Percentiles rank a stretch among this genome's conserved stretches.
These are phyloP conservation scores for Pleurotus pulmonarius DNA, from an alignment of 768 basidiomycete genomes.

Conservation along the genomic window DNA sequence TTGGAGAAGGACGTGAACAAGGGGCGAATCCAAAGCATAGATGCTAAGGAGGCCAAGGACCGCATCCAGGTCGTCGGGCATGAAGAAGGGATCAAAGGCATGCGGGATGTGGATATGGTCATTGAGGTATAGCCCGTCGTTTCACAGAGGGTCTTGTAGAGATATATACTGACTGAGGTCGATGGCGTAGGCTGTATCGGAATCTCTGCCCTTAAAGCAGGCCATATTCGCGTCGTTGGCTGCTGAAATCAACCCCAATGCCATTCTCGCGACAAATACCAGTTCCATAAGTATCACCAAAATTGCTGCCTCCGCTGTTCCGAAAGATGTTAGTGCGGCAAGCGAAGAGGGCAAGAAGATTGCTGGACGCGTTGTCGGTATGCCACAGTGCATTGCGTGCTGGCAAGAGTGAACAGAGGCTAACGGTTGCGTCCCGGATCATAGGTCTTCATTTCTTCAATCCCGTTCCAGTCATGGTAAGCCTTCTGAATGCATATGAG, in stretches of 20 bases:
- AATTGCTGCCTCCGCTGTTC: slow-evolving; percentile 79
- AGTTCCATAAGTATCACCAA: slow-evolving; percentile 94
- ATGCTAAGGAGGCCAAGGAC: slow-evolving; percentile 71
- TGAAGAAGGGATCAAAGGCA: slow-evolving; percentile 43
- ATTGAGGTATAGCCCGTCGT: slow-evolving; percentile 59
- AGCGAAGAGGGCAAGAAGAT: slow-evolving; percentile 60
- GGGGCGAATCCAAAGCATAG: slow-evolving; percentile 62
- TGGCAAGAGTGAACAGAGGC: neutral
- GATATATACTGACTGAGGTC: no score
- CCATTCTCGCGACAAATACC: slow-evolving; percentile 90
- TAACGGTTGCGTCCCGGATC: neutral
- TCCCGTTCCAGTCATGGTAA: slow-evolving; percentile 93
- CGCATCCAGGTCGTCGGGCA: slow-evolving; percentile 58
- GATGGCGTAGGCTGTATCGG: slow-evolving; percentile 71
- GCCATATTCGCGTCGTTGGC: slow-evolving; percentile 71
- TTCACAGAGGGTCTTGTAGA: no score
- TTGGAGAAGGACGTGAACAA: slow-evolving; percentile 89
- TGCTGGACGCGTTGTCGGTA: slow-evolving; percentile 80
- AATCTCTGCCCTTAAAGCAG: slow-evolving; percentile 75
- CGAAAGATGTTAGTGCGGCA: slow-evolving; percentile 49
- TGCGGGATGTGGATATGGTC: slow-evolving; percentile 86
- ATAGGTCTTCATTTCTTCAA: slow-evolving; percentile 92
- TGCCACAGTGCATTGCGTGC: slow-evolving; percentile 15
- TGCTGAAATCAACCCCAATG: slow-evolving; percentile 59
- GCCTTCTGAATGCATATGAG: slow-evolving; percentile 12